These are phyloP conservation scores for Jimgerdemannia lactiflua DNA, from an alignment of 192 early-diverging fungal genomes.

Conservation along the genomic window DNA sequence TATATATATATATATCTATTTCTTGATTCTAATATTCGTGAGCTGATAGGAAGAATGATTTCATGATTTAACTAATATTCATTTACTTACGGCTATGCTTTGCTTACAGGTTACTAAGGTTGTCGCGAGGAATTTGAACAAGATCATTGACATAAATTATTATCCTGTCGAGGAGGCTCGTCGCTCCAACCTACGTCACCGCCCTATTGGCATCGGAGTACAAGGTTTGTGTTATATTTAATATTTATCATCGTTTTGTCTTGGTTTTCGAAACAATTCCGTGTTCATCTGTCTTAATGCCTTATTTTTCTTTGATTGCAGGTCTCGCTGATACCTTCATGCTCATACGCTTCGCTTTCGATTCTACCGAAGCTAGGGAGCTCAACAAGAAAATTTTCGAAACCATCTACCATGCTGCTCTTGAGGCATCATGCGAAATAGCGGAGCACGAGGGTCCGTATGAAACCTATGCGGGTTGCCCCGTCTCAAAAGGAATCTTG, in stretches of 20 bases:
- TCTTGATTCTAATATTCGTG: conserved; percentile 3
- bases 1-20: neutral
- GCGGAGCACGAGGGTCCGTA: conserved; percentile 79
- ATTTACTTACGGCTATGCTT: conserved; percentile 3
- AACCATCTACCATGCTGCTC: conserved; percentile 92
- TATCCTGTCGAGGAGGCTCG: conserved; percentile 91
- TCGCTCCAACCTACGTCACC: conserved; percentile 88
- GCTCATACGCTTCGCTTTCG: conserved; percentile 92
- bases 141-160: conserved; percentile 96
- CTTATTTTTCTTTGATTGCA: neutral
- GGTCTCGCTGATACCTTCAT: conserved; percentile 93
- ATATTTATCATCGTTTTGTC: no score
- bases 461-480: conserved; percentile 84
- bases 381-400: conserved; percentile 93
- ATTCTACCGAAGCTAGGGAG: conserved; percentile 76
- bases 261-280: no score
- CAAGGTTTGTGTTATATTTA: conserved; percentile 57
- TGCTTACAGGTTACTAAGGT: conserved; percentile 71
- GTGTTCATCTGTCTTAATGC: no score
- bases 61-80: conserved; percentile 8
- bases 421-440: conserved; percentile 91
- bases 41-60: neutral
- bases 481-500: conserved; percentile 85
- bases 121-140: conserved; percentile 90
- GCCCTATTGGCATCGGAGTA: conserved; percentile 98